These are phyloP conservation scores for Phoma sp. DNA, from an alignment of 2,329 filamentous ascomycete genomes.

Conservation along the genomic window DNA sequence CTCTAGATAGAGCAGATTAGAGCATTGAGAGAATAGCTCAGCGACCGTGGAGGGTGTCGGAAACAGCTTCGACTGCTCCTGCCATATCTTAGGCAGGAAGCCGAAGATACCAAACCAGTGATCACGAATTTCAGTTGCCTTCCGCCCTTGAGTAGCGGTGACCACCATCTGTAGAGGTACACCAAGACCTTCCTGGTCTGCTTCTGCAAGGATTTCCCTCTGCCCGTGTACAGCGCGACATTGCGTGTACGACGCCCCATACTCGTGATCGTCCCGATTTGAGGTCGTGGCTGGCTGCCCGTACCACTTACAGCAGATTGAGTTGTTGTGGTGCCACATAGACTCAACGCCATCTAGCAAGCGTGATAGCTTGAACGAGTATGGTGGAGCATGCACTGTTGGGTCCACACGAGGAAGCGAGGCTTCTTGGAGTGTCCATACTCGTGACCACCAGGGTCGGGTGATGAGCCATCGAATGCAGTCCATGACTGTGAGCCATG, in stretches of 20 bases:
- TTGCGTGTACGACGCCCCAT: not conserved
- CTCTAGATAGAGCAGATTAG: slow-evolving; percentile 1
- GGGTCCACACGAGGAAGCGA: slow-evolving; percentile 6
- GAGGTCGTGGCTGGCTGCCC: not conserved
- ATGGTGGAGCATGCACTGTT: slow-evolving; percentile 11
- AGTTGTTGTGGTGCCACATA: slow-evolving; percentile 1
- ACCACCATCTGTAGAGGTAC: not conserved
- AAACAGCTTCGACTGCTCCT: not conserved
- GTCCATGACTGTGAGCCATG: slow-evolving; percentile 6
- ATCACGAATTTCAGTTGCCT: slow-evolving; percentile 9
- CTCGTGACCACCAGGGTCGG: slow-evolving; percentile 14
- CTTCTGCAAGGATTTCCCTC: not conserved
- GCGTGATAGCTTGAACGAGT: slow-evolving; percentile 5
- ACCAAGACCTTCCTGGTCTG: not conserved
- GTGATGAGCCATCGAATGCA: slow-evolving; percentile 11
- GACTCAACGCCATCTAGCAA: slow-evolving; percentile 3
- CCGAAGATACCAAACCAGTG: slow-evolving; percentile 18
- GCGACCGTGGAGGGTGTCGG: not conserved
- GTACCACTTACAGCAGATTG: slow-evolving; percentile 4
- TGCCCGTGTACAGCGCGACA: not conserved
- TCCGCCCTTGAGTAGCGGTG: slow-evolving; percentile 4
- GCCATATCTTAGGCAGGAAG: slow-evolving; percentile 6
- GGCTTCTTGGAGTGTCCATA: slow-evolving; percentile 14
- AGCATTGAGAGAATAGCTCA: slow-evolving; percentile 1
- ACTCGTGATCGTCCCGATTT: not conserved